Percentiles rank a stretch among this genome's conserved stretches.
Evolutionary conservation across 2,329 filamentous ascomycete genomes (phyloP).

Genomic region (Colletotrichum lupini): DNA sequence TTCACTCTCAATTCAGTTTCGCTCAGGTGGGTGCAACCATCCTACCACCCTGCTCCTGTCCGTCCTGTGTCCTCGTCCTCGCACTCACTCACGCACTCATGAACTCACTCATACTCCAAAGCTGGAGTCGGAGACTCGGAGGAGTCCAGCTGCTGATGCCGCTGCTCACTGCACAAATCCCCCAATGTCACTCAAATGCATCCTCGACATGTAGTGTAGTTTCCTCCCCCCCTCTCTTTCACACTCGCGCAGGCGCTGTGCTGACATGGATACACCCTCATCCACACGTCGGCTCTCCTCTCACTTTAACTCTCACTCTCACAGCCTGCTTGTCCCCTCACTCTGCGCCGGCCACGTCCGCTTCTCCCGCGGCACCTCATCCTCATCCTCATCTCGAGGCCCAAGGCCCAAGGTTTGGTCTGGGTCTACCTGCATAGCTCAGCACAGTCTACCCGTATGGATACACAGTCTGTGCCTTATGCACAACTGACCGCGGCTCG

Average conservation of each 20-base stretch:
- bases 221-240: not conserved
- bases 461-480: not conserved
- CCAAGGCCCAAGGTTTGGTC: not conserved
- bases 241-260: not conserved
- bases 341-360: not conserved
- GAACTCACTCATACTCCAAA: not conserved
- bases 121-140: not conserved
- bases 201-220: not conserved
- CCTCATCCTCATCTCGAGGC: not conserved
- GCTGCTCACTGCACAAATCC: not conserved
- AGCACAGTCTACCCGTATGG: not conserved
- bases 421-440: not conserved
- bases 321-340: constrained; percentile 1
- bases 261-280: constrained; percentile 3
- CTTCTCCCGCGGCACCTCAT: not conserved
- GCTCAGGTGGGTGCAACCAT: constrained; percentile 34
- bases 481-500: constrained; percentile 1
- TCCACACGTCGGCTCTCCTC: constrained; percentile 3
- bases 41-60: not conserved
- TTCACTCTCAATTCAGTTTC: constrained; percentile 31
- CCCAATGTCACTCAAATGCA: not conserved
- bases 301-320: not conserved
- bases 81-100: not conserved
- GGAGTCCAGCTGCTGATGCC: not conserved
- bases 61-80: not conserved